Conservation (phyloP, 139 green algal genomes). For the Picochlorum costavermella region DNA sequence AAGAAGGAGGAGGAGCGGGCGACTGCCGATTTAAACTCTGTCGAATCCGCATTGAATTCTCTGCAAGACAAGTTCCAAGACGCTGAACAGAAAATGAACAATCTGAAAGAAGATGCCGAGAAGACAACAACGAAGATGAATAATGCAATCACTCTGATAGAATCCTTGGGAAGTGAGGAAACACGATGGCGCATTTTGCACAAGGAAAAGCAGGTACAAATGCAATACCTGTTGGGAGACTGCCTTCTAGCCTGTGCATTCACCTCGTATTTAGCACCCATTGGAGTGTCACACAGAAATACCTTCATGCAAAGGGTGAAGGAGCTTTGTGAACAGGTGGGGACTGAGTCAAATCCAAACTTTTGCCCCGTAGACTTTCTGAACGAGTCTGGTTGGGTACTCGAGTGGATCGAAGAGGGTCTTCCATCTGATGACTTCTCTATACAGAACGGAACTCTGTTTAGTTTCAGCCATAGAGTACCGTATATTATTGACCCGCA, state of each 20-base stretch:
- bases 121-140: constrained; percentile 84
- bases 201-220: constrained; percentile 76
- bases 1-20: constrained; percentile 74
- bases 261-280: constrained; percentile 85
- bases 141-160: constrained; percentile 77
- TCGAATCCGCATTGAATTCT: constrained; percentile 83
- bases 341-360: constrained; percentile 55
- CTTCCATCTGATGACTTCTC: constrained; percentile 89
- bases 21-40: constrained; percentile 74
- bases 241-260: constrained; percentile 51
- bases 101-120: constrained; percentile 80
- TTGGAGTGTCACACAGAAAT: constrained; percentile 93
- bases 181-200: constrained; percentile 77
- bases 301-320: not conserved
- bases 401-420: constrained; percentile 80
- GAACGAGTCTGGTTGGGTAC: constrained; percentile 80
- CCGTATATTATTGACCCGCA: constrained; percentile 90
- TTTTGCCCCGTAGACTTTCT: constrained; percentile 54
- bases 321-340: no score
- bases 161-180: constrained; percentile 86
- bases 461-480: constrained; percentile 74
- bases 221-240: constrained; percentile 70
- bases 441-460: constrained; percentile 92
- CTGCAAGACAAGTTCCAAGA: constrained; percentile 89
- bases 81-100: constrained; percentile 84